Base-by-base conservation (phyloP, 148 eudicot genomes). In the Talinum fruticosum region DNA sequence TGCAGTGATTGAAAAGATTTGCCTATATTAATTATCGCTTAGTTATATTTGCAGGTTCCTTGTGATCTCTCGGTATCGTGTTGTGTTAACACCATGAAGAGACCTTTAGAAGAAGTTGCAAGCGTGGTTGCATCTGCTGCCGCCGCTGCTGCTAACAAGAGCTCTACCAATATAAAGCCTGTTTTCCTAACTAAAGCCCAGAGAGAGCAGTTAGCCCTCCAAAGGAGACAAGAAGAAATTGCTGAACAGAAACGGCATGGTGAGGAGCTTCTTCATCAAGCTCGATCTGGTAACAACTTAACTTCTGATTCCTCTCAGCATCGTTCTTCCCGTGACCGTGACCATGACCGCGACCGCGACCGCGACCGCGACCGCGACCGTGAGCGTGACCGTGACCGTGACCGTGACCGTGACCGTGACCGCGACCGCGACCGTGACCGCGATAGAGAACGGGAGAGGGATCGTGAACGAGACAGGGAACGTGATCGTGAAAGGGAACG, bases 401-500 rank as follows among this genome's bases (percentile, higher is more conserved):
- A 84, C 0, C 32, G 93, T 18, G 89, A 87, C 2, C 71, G 92
- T 4, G 88, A 83, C 10, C 65, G 88, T 2, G 88, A 89, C n/a
- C n/a, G n/a, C n/a, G n/a, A n/a, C n/a, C n/a, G n/a, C n/a, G n/a
- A n/a, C 5, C 51, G 89, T 29, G 89, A 84, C n/a, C 85, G 90
- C 8, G 95, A 90, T 14, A 26, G 77, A 29, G 93, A 88, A 81
- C 81, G 89, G 23, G 82, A 88, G 79, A 85, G 92, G 0, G 88
- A 87, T 0, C 71, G 87, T 12, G 85, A 85, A 1, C 24, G 88
- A 4, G 88, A 84, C 0, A 37, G 93, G 24, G 89, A 87, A 0
- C 74, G 92, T 6, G 88, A 87, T 36, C 87, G 94, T 13, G 91
- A 92, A 7, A 84, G 76, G 71, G 93, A 90, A 29, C 86, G 89